Base-by-base conservation (phyloP, 306 rosid genomes). In the Vigna nakashimae region DNA sequence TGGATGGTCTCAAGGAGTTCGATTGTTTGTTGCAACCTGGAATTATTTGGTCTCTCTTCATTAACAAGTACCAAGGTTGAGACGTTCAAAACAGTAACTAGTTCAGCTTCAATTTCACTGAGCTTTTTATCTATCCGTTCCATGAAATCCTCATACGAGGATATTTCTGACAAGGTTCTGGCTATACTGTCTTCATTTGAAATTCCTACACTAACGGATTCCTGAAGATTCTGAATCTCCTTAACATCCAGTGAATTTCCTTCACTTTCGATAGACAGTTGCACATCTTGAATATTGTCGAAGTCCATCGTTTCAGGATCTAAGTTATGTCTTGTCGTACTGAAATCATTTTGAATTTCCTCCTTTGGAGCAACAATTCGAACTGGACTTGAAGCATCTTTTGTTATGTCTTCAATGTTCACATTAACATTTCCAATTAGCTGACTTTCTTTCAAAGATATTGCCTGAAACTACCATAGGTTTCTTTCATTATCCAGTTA, bases 401-500 rank as follows among this genome's bases (percentile, higher is more conserved):
- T 87, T 12, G 66, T 59, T 10, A 59, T 52, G 63, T 79, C 86
- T 83, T 87, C 97, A 74, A 91, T 80, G 84, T 89, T 89, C 85
- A 73, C 62, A 69, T 83, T 80, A 58, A 89, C 89, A 86, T 84
- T 87, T 70, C 90, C 89, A 16, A 92, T 85, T 26, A 95, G 89
- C 88, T 92, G 96, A 79, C 82, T 91, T 84, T 92, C 98, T 88
- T 92, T 92, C 73, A 84, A 22, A 82, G 90, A 83, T 86, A 95
- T 91, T 26, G 90, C 96, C 98, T 95, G 92, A 83, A 88, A 88
- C 72, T 75, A 82, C 34, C 82, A 74, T 36, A 74, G 56, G 70
- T 30, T 79, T 79, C 73, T 67, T 73, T 78, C 64, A 70, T 83
- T 56, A 74, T 62, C 46, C 50, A 43, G 73, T 28, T 20, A 8